Evolutionary conservation across 331 rosid genomes (phyloP).

Genomic region (Phaseolus coccineus): DNA sequence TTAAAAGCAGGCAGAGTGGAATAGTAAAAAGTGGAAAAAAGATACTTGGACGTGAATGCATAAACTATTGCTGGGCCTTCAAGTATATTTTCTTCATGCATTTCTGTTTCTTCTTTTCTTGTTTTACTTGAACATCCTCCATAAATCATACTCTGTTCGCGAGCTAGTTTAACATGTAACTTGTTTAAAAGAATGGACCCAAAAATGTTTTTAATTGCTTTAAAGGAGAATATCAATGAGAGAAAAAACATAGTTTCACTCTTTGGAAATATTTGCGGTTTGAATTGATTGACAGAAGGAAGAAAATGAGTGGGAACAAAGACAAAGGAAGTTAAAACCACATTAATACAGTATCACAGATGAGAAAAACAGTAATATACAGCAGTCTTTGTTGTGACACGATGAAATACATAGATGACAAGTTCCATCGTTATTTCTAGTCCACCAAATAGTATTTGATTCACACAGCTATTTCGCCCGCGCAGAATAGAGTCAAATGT

Average conservation of each 20-base stretch:
- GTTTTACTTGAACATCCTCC: neutral
- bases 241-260: neutral
- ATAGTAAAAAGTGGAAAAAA: no score
- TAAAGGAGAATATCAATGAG: neutral
- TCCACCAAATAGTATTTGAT: conserved; percentile 32
- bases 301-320: neutral
- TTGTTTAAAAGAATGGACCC: neutral
- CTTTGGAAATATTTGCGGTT: neutral
- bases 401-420: conserved; percentile 37
- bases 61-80: neutral
- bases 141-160: neutral
- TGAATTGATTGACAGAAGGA: neutral
- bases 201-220: neutral
- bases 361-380: neutral
- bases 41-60: neutral
- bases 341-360: conserved; percentile 26
- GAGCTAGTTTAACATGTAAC: neutral
- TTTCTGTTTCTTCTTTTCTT: neutral
- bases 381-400: conserved; percentile 23
- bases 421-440: conserved; percentile 23
- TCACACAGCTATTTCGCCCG: conserved; percentile 35
- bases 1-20: no score
- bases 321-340: conserved; percentile 32
- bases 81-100: no score
- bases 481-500: conserved; percentile 32